These are phyloP conservation scores for Debaryomyces robertsiae DNA, from an alignment of 1,139 yeast species.

Conservation along the genomic window DNA sequence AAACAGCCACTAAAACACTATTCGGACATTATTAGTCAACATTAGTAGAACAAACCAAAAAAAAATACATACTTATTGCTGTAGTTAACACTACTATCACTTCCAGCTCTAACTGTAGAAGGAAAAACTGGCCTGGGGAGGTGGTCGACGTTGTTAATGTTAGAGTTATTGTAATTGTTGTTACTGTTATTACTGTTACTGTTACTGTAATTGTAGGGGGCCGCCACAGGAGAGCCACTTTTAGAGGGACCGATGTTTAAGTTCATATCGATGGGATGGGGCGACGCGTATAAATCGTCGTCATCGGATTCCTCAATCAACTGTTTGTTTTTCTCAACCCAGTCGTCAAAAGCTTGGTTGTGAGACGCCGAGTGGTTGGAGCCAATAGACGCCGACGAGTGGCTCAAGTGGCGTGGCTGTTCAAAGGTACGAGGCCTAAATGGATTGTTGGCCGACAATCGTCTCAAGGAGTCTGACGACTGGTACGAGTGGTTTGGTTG, in stretches of 20 bases:
- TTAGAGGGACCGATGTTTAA: conserved; percentile 2
- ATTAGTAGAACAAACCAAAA: conserved; percentile 3
- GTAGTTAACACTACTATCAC: conserved; percentile 47
- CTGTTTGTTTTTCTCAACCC: conserved; percentile 54
- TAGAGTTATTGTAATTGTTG: no score
- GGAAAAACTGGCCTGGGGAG: conserved; percentile 32
- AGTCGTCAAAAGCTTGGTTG: conserved; percentile 40
- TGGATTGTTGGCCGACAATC: conserved; percentile 62
- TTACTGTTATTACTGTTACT: no score
- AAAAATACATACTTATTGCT: conserved; percentile 31
- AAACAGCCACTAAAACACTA: not conserved
- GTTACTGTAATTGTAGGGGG: not conserved
- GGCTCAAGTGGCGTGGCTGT: conserved; percentile 8
- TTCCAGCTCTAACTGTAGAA: conserved; percentile 34
- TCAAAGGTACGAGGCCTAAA: conserved; percentile 37
- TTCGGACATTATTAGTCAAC: not conserved
- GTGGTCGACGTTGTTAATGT: conserved; percentile 2
- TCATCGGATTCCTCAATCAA: conserved; percentile 47
- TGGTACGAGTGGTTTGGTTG: conserved; percentile 41
- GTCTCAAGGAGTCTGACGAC: conserved; percentile 44
- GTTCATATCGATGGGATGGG: conserved; percentile 8
- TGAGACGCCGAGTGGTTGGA: conserved; percentile 15
- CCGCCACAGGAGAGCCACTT: not conserved
- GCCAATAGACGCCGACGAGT: conserved; percentile 10
- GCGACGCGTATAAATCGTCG: conserved; percentile 25